Base-by-base conservation (phyloP, 108 stramenopile genomes). In the Aurantiochytrium sp. region DNA sequence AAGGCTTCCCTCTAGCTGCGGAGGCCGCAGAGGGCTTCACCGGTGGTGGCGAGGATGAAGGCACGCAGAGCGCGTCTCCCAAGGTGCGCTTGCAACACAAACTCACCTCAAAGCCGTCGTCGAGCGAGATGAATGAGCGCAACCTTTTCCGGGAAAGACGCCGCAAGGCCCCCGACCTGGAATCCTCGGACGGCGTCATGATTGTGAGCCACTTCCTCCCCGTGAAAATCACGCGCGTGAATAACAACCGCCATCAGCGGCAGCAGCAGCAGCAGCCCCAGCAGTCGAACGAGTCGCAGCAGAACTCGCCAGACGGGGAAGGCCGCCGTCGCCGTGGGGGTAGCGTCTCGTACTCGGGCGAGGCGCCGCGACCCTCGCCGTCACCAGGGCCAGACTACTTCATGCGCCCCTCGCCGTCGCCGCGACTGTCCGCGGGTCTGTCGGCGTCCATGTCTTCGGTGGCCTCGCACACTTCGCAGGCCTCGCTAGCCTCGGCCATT, bases 131-230 rank as follows among this genome's bases (percentile, higher is more conserved):
- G 12, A 10, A 27, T 10, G 59, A 65, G 59, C 59, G 59, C 8
- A 65, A 6, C 32, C 34, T 12, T 12, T 34, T 34, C 24, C 59
- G 59, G 0, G 59, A 65, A 19, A 15, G 34, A 34, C 59, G 59
- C 2, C 59, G 59, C 59, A 65, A 65, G 34, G 24, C 32, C 8
- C 59, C 34, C 32, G 59, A 65, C 15, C 34, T 65, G 22, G 59
- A 65, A 2, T 65, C 59, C 59, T 34, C 59, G 34, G 90, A 90
- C 42, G 89, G 85, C 52, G 88, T 90, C 50, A 42, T 90, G n/a
- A 69, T 90, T 19, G 90, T 89, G 39, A 31, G 27, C 24, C 42
- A 86, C 34, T 88, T 86, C 15, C 81, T 90, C 41, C 90, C 90
- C n/a, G 90, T 89, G 0, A 69, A 68, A 27, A 54, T 54, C 22